Conservation (phyloP, 352 stramenopile genomes). For the Globisporangium canariense region DNA sequence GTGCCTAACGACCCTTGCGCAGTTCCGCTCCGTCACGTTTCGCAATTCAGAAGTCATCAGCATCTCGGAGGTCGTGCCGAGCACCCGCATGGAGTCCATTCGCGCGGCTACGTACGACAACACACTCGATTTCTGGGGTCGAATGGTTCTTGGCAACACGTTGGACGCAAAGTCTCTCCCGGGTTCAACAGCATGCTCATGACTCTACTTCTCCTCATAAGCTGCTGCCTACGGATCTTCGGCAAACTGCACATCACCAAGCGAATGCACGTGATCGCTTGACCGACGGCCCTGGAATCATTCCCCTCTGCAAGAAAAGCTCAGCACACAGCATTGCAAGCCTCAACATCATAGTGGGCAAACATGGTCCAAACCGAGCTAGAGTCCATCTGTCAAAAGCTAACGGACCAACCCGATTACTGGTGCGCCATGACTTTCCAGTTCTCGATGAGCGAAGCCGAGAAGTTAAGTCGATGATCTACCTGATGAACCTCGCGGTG, state of each 20-base stretch:
- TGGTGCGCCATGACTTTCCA: background rate
- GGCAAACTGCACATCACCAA: background rate
- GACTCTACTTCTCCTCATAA: background rate
- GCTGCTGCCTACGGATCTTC: background rate
- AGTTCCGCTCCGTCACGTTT: conserved; percentile 2
- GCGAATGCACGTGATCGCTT: background rate
- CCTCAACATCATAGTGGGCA: background rate
- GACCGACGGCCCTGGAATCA: background rate
- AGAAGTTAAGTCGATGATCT: conserved; percentile 19
- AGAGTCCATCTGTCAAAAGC: background rate
- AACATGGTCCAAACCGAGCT: background rate
- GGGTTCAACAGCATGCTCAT: background rate
- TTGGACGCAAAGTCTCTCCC: conserved; percentile 5
- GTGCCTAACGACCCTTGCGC: conserved; percentile 6
- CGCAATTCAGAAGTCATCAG: conserved; percentile 5
- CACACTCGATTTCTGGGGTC: conserved; percentile 2
- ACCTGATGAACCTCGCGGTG: conserved; percentile 15
- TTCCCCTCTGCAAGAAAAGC: too few species aligned
- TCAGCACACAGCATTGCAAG: background rate
- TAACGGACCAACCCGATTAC: too few species aligned
- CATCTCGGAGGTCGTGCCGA: conserved; percentile 1
- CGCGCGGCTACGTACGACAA: conserved; percentile 9
- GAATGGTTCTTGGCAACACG: background rate
- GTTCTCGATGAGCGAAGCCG: conserved; percentile 2
- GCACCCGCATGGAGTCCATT: background rate